A percentile compares a stretch with the other conserved stretches of the same genome.
phyloP scores from a whole-genome alignment of 1,284 basidiomycete genomes.

The Lignosus rhinocerotis region DNA sequence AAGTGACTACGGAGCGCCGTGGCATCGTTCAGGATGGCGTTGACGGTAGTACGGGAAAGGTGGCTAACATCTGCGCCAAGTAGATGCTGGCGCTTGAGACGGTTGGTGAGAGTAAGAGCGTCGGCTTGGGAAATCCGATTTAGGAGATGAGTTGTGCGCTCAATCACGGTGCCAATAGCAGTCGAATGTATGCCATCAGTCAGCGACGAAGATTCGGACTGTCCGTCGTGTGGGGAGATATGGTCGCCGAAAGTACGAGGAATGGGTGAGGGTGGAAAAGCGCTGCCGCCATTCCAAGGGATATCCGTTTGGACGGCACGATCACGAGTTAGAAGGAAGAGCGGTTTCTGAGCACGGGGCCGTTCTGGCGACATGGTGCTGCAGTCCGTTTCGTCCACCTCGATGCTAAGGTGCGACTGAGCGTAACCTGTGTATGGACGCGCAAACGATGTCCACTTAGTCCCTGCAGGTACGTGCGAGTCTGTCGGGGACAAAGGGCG shows the following conservation, averaged over 20 bases:
- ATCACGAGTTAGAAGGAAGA: conserved; percentile 63
- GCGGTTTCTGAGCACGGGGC: conserved; percentile 44
- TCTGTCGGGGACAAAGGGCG: conserved; percentile 60
- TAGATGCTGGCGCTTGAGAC: conserved; percentile 90
- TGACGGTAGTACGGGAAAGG: conserved; percentile 83
- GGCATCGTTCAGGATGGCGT: conserved; percentile 74
- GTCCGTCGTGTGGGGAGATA: conserved; percentile 52
- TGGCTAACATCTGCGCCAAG: conserved; percentile 84
- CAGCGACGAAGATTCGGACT: conserved; percentile 69
- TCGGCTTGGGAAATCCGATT: conserved; percentile 80
- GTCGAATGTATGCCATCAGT: conserved; percentile 47
- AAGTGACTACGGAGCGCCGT: conserved; percentile 74
- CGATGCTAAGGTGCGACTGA: conserved; percentile 46
- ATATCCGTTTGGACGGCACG: conserved; percentile 77
- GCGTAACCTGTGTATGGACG: conserved; percentile 40
- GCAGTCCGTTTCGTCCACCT: conserved; percentile 45
- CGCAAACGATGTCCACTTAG: conserved; percentile 42
- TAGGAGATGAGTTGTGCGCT: conserved; percentile 69
- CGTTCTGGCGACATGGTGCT: conserved; percentile 41
- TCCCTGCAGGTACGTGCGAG: conserved; percentile 44
- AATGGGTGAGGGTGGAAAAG: conserved; percentile 37
- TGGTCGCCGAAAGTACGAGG: conserved; percentile 43
- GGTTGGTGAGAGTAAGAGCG: conserved; percentile 83
- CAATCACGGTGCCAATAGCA: conserved; percentile 65
- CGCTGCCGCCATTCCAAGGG: conserved; percentile 26